A percentile compares a stretch with the other conserved stretches of the same genome.
Evolutionary conservation across 257 asterid species (phyloP).

Genomic region (Thymus quinquecostatus): DNA sequence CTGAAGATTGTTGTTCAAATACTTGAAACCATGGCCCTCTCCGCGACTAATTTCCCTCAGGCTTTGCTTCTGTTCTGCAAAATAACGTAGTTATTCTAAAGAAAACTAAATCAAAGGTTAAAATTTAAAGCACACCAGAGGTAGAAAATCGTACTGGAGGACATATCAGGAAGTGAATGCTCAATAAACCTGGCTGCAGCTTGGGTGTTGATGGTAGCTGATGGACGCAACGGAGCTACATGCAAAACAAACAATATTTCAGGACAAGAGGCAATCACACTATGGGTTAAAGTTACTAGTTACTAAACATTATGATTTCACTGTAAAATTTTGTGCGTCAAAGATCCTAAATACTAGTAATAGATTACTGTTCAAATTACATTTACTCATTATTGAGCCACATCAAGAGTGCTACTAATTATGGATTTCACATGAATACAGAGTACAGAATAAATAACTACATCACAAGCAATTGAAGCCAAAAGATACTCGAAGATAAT

Average conservation of each 20-base stretch:
- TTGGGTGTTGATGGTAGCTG: constrained; percentile 67
- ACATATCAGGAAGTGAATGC: constrained; percentile 93
- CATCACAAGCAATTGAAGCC: constrained; percentile 10
- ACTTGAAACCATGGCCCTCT: constrained; percentile 47
- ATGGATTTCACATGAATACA: constrained; percentile 11
- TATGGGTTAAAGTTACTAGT: neutral
- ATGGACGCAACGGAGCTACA: constrained; percentile 87
- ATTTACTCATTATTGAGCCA: constrained; percentile 5
- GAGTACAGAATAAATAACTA: constrained; percentile 12
- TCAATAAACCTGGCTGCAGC: constrained; percentile 92
- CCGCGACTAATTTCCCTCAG: constrained; percentile 76
- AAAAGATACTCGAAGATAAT: neutral
- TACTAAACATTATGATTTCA: constrained; percentile 7
- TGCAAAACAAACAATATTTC: constrained; percentile 29
- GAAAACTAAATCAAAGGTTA: constrained; percentile 28
- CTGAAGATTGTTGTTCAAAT: constrained; percentile 52
- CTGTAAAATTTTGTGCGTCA: neutral
- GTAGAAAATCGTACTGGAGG: constrained; percentile 55
- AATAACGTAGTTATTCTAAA: constrained; percentile 44
- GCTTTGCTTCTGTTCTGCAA: constrained; percentile 91
- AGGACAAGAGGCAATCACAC: constrained; percentile 19
- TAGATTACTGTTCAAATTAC: neutral
- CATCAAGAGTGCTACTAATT: neutral
- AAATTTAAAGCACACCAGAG: neutral
- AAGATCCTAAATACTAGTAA: constrained; percentile 11